Base-by-base conservation (phyloP, 2,329 filamentous ascomycete species). In the Sclerotinia spermophila region DNA sequence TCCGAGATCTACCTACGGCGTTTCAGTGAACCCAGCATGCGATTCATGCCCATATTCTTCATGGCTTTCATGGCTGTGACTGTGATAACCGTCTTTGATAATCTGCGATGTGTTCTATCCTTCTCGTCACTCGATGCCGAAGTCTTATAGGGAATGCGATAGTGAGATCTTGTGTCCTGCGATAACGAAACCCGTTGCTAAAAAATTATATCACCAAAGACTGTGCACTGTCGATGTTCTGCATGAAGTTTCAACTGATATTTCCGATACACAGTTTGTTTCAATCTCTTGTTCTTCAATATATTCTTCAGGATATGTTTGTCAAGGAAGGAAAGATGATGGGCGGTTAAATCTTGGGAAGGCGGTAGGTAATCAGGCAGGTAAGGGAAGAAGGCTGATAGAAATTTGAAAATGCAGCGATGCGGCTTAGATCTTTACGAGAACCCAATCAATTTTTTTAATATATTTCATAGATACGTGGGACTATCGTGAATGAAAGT, bases 1-100 rank as follows among this genome's bases (percentile, higher is more conserved):
- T 75, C 72, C 71, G 73, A 42, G 5, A 60, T 33, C 30, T 38
- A 61, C 58, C n/a, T 69, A 69, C 67, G 77, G 65, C 77, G 77
- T 73, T 79, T 79, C 24, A 79, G 56, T 10, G 75, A 75, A 21
- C 77, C 79, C 59, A 80, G 69, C 75, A 80, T 75, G 27, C 77
- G 75, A 61, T 79, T 79, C 68, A 80, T 74, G 70, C 75, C 76
- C 73, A 79, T 77, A 55, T 65, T 75, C 73, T 79, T 79, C 78
- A 79, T 79, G 40, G 77, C 75, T 69, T 79, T 79, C 78, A 80
- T 80, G 53, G 45, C 72, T 67, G 61, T 11, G 61, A 35, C 17
- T 27, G 33, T 33, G n/a, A 33, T 27, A 38, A 58, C 11, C 33
- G 33, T 5, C 19, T 19, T 53, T 11, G 10, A 35, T 11, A 40